phyloP scores from a whole-genome alignment of 345 rosid genomes.

The Brassica carinata region DNA sequence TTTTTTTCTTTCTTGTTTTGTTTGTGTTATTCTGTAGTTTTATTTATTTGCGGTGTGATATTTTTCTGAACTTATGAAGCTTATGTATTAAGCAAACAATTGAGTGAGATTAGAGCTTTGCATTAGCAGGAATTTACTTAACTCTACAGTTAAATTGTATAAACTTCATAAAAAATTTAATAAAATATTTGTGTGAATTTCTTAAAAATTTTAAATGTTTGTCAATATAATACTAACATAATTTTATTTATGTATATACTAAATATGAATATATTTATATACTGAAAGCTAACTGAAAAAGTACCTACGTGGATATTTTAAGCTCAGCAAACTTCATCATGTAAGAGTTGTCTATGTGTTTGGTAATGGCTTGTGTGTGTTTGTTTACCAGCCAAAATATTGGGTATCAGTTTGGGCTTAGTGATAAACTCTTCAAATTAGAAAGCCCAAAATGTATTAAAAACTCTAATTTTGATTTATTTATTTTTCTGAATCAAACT shows the following conservation, averaged over 20 bases:
- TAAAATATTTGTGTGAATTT: background rate
- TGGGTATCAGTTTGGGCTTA: slow-evolving; percentile 7
- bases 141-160: background rate
- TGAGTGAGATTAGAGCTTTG: background rate
- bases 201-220: background rate
- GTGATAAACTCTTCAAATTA: background rate
- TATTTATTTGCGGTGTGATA: slow-evolving; percentile 21
- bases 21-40: slow-evolving; percentile 25
- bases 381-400: background rate
- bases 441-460: slow-evolving; percentile 10
- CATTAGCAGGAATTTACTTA: background rate
- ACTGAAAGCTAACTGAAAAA: background rate
- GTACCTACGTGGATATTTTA: background rate
- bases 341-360: slow-evolving; percentile 16
- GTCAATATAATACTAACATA: background rate
- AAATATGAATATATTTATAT: too few species aligned
- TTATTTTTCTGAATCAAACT: background rate
- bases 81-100: slow-evolving; percentile 14
- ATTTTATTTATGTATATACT: too few species aligned
- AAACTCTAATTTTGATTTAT: background rate
- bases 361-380: background rate
- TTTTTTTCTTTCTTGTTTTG: background rate
- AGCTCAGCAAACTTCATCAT: slow-evolving; percentile 6
- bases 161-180: background rate
- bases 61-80: slow-evolving; percentile 5